A percentile compares a stretch with the other conserved stretches of the same genome.
Evolutionary conservation across 805 yeast genomes (phyloP).

Genomic region (Pichia rugopelliculosa): DNA sequence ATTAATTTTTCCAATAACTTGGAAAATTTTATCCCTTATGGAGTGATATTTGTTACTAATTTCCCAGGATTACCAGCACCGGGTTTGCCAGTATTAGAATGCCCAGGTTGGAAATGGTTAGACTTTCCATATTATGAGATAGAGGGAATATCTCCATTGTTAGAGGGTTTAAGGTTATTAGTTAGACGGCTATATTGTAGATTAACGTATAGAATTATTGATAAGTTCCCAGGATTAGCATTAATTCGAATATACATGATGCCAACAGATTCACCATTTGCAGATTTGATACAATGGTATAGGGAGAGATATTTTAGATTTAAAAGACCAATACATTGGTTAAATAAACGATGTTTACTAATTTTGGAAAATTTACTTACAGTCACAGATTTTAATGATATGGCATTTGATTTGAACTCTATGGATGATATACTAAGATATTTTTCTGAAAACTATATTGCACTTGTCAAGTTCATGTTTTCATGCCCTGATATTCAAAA

Average conservation of each 20-base stretch:
- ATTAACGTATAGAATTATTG: constrained; percentile 36
- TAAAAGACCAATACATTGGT: constrained; percentile 30
- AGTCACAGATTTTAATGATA: constrained; percentile 35
- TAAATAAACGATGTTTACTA: constrained; percentile 25
- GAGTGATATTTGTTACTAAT: constrained; percentile 38
- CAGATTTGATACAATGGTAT: constrained; percentile 29
- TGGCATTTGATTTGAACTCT: constrained; percentile 30
- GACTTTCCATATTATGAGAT: constrained; percentile 34
- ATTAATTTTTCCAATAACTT: constrained; percentile 33
- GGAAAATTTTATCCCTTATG: constrained; percentile 36
- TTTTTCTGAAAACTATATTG: not conserved
- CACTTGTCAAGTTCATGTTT: constrained; percentile 4
- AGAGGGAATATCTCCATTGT: constrained; percentile 3
- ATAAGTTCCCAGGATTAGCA: constrained; percentile 16
- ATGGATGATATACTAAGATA: constrained; percentile 8
- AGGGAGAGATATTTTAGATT: constrained; percentile 27
- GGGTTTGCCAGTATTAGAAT: constrained; percentile 28
- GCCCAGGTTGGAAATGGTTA: constrained; percentile 50
- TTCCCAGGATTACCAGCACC: constrained; percentile 35
- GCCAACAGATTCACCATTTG: constrained; percentile 37
- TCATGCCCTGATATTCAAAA: not conserved
- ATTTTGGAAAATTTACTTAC: constrained; percentile 32
- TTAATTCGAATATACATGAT: constrained; percentile 41
- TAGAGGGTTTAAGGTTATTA: constrained; percentile 38
- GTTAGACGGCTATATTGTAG: constrained; percentile 33